Base-by-base conservation (phyloP, 148 eudicot species). In the Bassia scoparia region DNA sequence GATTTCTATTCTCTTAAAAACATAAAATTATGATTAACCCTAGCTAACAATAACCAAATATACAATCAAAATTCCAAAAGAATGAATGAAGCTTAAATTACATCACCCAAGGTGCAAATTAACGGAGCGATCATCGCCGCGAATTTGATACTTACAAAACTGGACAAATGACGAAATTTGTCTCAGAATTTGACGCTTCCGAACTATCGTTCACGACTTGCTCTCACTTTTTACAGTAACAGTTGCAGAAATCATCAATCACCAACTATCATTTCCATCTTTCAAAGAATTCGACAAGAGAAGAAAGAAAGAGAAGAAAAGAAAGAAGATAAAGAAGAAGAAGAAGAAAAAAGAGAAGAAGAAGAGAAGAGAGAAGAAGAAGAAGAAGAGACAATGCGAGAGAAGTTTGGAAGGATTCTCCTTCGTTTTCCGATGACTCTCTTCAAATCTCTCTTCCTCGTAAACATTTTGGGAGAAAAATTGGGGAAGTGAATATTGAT, bases 341-440 rank as follows among this genome's bases (percentile, higher is more conserved):
- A 80, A 37, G 49, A 48, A 24, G 71, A 44, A 12, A 60, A 72
- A 60, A n/a, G n/a, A 37, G 49, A 48, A 24, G 71, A 44, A 12
- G 65, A 72, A 60, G 84, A 50, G 23, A 3, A 3, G 4, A 56
- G 83, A 7, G 60, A 38, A 0, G 71, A 46, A 8, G 66, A 75
- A 54, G 84, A 50, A 31, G 84, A 37, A 46, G 88, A 80, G 29
- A 72, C 48, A 71, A 87, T 56, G 60, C 79, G 79, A 21, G 76
- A 77, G 70, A 87, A 89, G 17, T 86, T 84, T 38, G 87, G 88
- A 29, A 89, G 86, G 35, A 74, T 65, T 34, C 86, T 78, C 2
- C 96, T 89, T 17, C 89, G 89, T 78, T 86, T 87, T 7, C 96
- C 91, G 77, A 89, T 80, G 68, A 87, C 38, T 72, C 96, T 84